phyloP scores from a whole-genome alignment of 352 stramenopile species.

The Phytophthora litchii region DNA sequence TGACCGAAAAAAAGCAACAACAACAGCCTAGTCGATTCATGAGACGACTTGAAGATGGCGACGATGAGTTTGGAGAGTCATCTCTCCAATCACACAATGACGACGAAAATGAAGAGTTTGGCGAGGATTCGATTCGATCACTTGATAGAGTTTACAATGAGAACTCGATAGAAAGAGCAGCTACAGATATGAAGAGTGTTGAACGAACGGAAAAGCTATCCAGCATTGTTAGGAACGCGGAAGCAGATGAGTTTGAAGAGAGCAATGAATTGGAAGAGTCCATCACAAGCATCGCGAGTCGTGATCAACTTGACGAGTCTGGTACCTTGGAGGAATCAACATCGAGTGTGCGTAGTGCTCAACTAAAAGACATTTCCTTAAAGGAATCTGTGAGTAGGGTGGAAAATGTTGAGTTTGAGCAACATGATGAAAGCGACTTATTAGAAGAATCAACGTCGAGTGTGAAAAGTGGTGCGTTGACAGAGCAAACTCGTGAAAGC shows the following conservation, averaged over 20 bases:
- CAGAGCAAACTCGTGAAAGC: too few relatives aligned
- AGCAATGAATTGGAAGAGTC: conserved; percentile 2
- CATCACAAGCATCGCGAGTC: background rate
- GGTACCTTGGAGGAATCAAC: conserved; percentile 1
- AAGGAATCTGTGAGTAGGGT: background rate
- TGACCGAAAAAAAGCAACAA: too few relatives aligned
- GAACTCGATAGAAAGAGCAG: conserved; percentile 1
- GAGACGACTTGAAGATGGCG: too few relatives aligned
- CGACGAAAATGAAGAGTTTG: background rate
- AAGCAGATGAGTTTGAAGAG: background rate
- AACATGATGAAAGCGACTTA: background rate
- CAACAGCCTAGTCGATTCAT: too few relatives aligned
- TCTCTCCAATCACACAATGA: too few relatives aligned
- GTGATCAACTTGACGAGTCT: background rate
- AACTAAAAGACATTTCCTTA: background rate
- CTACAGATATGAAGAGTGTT: background rate
- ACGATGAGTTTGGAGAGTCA: too few relatives aligned
- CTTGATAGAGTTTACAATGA: background rate
- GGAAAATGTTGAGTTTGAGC: background rate
- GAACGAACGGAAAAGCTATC: background rate
- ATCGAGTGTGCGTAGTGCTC: background rate
- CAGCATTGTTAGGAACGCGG: background rate
- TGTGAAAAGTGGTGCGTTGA: background rate
- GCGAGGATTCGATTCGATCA: background rate
- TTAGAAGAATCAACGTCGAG: background rate